phyloP scores from a whole-genome alignment of 208 protist species.

The Herpetomonas samuelpessoai region DNA sequence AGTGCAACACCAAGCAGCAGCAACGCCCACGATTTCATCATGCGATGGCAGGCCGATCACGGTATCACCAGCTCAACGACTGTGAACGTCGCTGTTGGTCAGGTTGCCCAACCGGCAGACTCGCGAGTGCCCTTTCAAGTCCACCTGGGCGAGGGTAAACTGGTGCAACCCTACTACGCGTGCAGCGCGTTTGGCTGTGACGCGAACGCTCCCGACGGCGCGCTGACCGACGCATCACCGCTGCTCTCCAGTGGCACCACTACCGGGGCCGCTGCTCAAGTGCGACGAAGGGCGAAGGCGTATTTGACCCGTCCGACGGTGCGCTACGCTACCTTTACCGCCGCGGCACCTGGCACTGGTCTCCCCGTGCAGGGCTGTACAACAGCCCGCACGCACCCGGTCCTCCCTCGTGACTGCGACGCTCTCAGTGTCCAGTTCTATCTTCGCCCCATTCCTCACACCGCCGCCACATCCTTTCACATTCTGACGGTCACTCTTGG shows the following conservation, averaged over 20 bases:
- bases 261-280: no score
- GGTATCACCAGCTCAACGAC: no score
- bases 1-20: no score
- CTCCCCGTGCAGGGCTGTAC: slow-evolving; percentile 36
- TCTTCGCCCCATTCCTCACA: slow-evolving; percentile 29
- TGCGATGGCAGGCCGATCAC: no score
- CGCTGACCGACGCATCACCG: no score
- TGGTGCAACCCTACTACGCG: slow-evolving; percentile 1
- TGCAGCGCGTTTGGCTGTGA: slow-evolving; percentile 1
- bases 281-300: no score
- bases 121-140: background rate
- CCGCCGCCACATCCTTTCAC: slow-evolving; percentile 17
- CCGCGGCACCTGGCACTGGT: slow-evolving; percentile 21
- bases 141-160: slow-evolving; percentile 16
- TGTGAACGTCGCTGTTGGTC: no score
- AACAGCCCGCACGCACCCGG: slow-evolving; percentile 23
- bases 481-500: slow-evolving; percentile 35
- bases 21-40: no score
- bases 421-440: slow-evolving; percentile 82
- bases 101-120: no score
- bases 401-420: slow-evolving; percentile 51
- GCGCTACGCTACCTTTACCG: background rate
- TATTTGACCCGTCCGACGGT: no score
- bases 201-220: background rate
- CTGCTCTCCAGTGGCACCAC: no score